Percentiles rank a stretch among this genome's conserved stretches.
phyloP scores from a whole-genome alignment of 805 yeast genomes.

The Wickerhamomyces queroliae region DNA sequence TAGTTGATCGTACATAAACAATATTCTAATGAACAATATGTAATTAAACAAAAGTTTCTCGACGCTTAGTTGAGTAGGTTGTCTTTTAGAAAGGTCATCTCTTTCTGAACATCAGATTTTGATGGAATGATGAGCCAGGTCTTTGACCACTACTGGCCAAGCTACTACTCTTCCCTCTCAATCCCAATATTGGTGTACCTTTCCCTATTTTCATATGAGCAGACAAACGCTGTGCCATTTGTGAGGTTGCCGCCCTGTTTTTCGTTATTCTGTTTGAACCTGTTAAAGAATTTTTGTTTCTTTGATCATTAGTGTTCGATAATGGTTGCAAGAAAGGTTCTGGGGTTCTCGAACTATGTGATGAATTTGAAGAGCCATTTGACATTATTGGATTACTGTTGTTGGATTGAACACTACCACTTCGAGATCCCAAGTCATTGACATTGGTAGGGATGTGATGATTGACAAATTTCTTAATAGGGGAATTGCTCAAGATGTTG shows the following conservation, averaged over 20 bases:
- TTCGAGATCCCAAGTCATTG: neutral
- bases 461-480: neutral
- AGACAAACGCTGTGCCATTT: constrained; percentile 18
- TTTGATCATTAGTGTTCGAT: neutral
- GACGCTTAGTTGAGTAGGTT: no score
- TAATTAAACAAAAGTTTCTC: no score
- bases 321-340: neutral
- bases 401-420: constrained; percentile 2
- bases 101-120: constrained; percentile 7
- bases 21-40: no score
- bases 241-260: constrained; percentile 17
- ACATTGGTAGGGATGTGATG: neutral
- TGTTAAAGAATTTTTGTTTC: no score
- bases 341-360: constrained; percentile 8
- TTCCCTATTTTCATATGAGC: constrained; percentile 20
- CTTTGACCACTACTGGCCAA: constrained; percentile 4
- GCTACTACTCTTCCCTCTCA: neutral
- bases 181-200: neutral
- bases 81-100: constrained; percentile 1
- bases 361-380: constrained; percentile 8
- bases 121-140: constrained; percentile 15
- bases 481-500: constrained; percentile 11
- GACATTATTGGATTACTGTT: constrained; percentile 6
- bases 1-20: no score
- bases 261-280: constrained; percentile 8